Evolutionary conservation across 805 yeast genomes (phyloP).

Genomic region (Spathaspora arborariae): DNA sequence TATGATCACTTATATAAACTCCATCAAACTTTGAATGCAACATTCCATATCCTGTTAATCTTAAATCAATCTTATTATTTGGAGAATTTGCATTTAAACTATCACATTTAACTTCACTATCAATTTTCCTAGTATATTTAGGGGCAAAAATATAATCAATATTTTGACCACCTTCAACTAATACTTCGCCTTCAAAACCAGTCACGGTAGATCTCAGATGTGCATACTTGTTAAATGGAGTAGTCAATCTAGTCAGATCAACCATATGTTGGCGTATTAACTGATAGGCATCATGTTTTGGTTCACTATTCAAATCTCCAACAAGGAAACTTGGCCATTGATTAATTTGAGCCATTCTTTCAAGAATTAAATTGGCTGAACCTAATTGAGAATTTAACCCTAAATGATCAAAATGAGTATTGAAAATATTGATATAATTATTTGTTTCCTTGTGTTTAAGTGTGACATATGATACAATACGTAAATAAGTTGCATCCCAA

Average conservation of each 20-base stretch:
- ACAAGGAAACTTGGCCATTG: conserved; percentile 29
- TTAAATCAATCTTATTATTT: conserved; percentile 12
- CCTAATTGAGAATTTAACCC: conserved; percentile 28
- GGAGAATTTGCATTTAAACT: conserved; percentile 5
- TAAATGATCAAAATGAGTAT: conserved; percentile 38
- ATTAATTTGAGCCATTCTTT: conserved; percentile 21
- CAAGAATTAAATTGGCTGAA: conserved; percentile 26
- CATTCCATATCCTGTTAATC: conserved; percentile 23
- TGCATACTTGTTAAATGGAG: conserved; percentile 24
- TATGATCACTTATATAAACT: conserved; percentile 32
- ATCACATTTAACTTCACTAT: conserved; percentile 13
- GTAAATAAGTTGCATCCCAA: conserved; percentile 35
- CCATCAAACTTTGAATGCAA: conserved; percentile 32
- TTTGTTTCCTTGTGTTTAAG: conserved; percentile 24
- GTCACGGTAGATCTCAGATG: conserved; percentile 28
- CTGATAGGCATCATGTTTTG: conserved; percentile 17
- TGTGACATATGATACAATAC: conserved; percentile 31
- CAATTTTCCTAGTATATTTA: conserved; percentile 13
- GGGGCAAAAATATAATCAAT: conserved; percentile 34
- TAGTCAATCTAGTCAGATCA: conserved; percentile 18
- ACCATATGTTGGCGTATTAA: conserved; percentile 10
- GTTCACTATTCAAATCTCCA: conserved; percentile 28
- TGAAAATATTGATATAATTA: conserved; percentile 26
- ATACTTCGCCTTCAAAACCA: conserved; percentile 27
- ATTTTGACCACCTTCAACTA: conserved; percentile 23